Base-by-base conservation (phyloP, 345 rosid genomes). In the Lenwebbia sp. region DNA sequence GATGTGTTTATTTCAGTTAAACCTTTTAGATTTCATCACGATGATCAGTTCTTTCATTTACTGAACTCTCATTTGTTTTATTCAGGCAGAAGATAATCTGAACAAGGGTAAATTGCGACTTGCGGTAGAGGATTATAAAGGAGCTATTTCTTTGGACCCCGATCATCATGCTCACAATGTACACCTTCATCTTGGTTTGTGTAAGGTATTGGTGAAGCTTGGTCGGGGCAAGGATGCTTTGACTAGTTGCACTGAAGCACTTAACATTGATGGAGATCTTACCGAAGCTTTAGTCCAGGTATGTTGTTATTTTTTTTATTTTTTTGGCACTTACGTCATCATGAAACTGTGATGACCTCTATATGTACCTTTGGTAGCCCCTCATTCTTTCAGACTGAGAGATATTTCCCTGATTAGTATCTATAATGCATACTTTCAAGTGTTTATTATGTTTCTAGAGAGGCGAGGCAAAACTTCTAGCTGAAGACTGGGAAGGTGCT, bases 401-500 rank as follows among this genome's bases (percentile, higher is more conserved):
- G 75, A 62, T 62, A 62, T 28, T 62, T 62, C 75, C 75, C 19
- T 62, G 41, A 65, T 65, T 40, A 9, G 84, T 52, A 50, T 55
- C 26, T 44, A 30, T 82, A 82, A 41, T 58, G 89, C 22, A 60
- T 25, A 70, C 75, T 40, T 12, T 23, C 5, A 60, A 62, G 54
- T 62, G 21, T 41, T 70, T 78, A 82, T 84, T 83, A 26, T 40
- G 62, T 28, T 83, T 78, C 58, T 87, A 97, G 99, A 93, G 98
- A 85, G 99, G 98, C 85, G 98, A 98, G 92, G 99, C 99, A 88
- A 96, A 95, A 93, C 92, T 96, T 84, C 90, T 98, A 89, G 90
- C 90, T 6, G 99, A 98, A 92, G 99, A 98, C 86, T 98, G 97
- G 97, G 99, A 96, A 93, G 99, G 99, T 88, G 99, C 99, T 52